Conservation (phyloP, 768 basidiomycete species). For the Leucosporidium yakuticum region DNA sequence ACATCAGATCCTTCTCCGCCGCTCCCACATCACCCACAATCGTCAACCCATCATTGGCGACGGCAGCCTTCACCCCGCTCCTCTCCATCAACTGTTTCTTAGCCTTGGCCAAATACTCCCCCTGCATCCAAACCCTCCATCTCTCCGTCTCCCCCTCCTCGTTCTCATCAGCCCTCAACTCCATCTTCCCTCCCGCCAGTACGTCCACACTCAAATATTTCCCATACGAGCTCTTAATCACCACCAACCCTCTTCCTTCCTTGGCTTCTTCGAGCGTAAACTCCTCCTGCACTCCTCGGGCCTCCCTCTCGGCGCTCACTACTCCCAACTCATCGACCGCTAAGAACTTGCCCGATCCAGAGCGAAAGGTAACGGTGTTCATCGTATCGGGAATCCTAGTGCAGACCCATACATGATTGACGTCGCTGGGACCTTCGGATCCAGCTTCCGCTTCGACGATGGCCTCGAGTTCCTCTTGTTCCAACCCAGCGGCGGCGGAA, state of each 20-base stretch:
- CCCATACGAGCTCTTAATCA: conserved; percentile 77
- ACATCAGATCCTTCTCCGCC: conserved; percentile 45
- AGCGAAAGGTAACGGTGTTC: conserved; percentile 71
- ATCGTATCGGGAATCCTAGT: conserved; percentile 77
- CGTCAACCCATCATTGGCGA: conserved; percentile 45
- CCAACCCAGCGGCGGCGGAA: conserved; percentile 11
- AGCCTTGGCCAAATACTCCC: conserved; percentile 79
- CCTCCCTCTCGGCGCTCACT: conserved; percentile 76
- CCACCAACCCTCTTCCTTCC: conserved; percentile 48
- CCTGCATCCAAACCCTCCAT: conserved; percentile 84
- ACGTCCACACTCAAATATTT: conserved; percentile 81
- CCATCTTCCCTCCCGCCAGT: conserved; percentile 70
- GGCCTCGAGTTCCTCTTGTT: conserved; percentile 31
- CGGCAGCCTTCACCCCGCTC: conserved; percentile 52
- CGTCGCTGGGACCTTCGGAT: conserved; percentile 57
- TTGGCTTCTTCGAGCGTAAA: conserved; percentile 73
- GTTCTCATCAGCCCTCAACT: conserved; percentile 76
- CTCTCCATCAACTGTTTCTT: conserved; percentile 64
- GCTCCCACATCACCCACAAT: conserved; percentile 73
- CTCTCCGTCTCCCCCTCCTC: conserved; percentile 77
- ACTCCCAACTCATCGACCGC: conserved; percentile 81
- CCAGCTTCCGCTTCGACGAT: conserved; percentile 14
- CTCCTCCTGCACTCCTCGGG: conserved; percentile 86
- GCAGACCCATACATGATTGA: conserved; percentile 84
- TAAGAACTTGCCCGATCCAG: conserved; percentile 72